These are phyloP conservation scores for Wallacemonas sp. DNA, from an alignment of 208 protist species.

Conservation along the genomic window DNA sequence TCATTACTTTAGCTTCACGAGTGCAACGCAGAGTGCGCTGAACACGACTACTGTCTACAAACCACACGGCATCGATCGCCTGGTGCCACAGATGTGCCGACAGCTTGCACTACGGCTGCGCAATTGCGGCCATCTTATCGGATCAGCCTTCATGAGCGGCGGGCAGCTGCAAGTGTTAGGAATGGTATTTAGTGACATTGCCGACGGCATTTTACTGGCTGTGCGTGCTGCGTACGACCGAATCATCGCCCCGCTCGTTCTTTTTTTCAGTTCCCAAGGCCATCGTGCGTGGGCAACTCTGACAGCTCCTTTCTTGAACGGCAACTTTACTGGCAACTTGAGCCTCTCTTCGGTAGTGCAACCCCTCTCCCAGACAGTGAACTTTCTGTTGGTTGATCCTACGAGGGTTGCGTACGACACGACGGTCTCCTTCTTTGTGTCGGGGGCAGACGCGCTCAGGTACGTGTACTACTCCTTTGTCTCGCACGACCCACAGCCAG, in stretches of 20 bases:
- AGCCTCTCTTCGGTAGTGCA: background rate
- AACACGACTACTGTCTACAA: background rate
- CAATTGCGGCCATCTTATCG: background rate
- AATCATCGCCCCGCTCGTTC: background rate
- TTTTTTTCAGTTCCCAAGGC: background rate
- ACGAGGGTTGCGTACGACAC: background rate
- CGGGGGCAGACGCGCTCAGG: slow-evolving; percentile 1
- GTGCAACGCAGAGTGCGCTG: background rate
- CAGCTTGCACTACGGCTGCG: slow-evolving; percentile 34
- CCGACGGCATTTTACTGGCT: background rate
- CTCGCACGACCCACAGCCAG: background rate
- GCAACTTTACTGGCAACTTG: background rate
- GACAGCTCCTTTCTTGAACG: background rate
- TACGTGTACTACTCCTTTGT: slow-evolving; percentile 2
- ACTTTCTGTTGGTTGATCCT: slow-evolving; percentile 9
- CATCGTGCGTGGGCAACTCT: background rate
- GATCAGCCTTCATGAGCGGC: slow-evolving; percentile 22
- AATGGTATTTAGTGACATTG: slow-evolving; percentile 1
- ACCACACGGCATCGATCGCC: slow-evolving; percentile 18
- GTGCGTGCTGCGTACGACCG: background rate
- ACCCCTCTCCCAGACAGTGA: background rate
- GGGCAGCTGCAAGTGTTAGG: slow-evolving; percentile 15
- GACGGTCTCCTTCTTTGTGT: slow-evolving; percentile 6
- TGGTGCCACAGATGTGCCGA: slow-evolving; percentile 28
- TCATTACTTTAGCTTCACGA: slow-evolving; percentile 22